phyloP scores from a whole-genome alignment of 768 basidiomycete genomes.

The Xerocomellus dryophilus region DNA sequence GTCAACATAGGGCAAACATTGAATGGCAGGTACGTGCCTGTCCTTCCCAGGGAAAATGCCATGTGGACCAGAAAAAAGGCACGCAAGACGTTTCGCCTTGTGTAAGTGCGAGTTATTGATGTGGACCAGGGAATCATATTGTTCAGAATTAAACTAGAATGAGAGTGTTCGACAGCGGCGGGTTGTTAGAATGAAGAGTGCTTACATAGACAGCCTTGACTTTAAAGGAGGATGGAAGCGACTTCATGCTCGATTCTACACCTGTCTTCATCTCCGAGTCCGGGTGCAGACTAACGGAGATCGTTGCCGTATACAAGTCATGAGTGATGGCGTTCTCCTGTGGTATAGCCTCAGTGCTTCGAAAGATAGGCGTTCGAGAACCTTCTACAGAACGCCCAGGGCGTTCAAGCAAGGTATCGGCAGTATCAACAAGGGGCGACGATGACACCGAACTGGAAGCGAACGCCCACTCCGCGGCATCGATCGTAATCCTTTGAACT shows the following conservation, averaged over 20 bases:
- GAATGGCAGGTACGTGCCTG: neutral
- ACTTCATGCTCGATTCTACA: conserved; percentile 9
- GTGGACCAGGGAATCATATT: neutral
- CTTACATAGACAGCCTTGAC: conserved; percentile 12
- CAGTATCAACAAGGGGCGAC: neutral
- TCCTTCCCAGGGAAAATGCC: conserved; percentile 1
- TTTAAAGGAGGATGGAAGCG: neutral
- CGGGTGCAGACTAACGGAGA: neutral
- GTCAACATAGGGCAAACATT: neutral
- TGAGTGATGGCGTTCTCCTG: conserved; percentile 1
- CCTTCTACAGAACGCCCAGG: neutral
- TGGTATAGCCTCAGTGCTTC: neutral
- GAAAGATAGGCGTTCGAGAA: neutral
- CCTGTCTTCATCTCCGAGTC: conserved; percentile 8
- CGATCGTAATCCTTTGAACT: conserved; percentile 9
- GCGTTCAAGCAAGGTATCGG: neutral
- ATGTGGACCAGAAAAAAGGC: conserved; percentile 1
- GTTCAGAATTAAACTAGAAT: conserved; percentile 12
- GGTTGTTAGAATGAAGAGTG: neutral
- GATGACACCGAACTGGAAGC: neutral
- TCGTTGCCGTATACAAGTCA: conserved; percentile 14
- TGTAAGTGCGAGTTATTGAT: neutral
- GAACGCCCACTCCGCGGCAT: conserved; percentile 4
- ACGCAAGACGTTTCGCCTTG: neutral
- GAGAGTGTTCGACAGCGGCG: neutral